Evolutionary conservation across 2,329 filamentous ascomycete species (phyloP).

Genomic region (Fusarium mundagurra): DNA sequence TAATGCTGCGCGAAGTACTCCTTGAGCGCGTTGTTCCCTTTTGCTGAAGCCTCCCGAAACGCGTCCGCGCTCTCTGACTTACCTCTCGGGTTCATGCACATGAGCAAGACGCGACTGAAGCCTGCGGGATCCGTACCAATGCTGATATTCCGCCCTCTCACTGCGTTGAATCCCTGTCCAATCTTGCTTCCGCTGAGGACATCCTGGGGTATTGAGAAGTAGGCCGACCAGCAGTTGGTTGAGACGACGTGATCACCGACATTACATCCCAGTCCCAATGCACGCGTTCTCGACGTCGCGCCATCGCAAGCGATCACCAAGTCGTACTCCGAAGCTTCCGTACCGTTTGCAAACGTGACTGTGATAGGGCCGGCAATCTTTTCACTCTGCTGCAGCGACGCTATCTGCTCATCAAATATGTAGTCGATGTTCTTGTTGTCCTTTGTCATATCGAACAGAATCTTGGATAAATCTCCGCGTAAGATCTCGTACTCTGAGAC

Average conservation of each 20-base stretch:
- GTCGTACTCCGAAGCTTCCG: slow-evolving; percentile 6
- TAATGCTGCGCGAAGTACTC: slow-evolving; percentile 52
- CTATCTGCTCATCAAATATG: slow-evolving; percentile 14
- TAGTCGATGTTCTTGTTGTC: slow-evolving; percentile 12
- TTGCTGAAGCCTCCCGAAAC: slow-evolving; percentile 53
- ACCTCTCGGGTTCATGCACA: slow-evolving; percentile 48
- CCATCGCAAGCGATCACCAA: slow-evolving; percentile 15
- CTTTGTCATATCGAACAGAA: slow-evolving; percentile 6
- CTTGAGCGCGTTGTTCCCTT: slow-evolving; percentile 45
- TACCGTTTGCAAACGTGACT: slow-evolving; percentile 8
- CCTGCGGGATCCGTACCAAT: slow-evolving; percentile 48
- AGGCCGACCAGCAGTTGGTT: slow-evolving; percentile 53
- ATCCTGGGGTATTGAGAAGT: slow-evolving; percentile 52
- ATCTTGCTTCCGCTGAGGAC: slow-evolving; percentile 51
- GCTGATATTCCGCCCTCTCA: slow-evolving; percentile 51
- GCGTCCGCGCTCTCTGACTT: slow-evolving; percentile 39
- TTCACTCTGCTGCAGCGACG: slow-evolving; percentile 6
- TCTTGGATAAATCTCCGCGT: slow-evolving; percentile 8
- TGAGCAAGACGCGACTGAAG: slow-evolving; percentile 46
- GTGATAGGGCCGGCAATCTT: neutral
- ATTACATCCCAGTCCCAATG: neutral
- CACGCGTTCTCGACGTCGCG: slow-evolving; percentile 9
- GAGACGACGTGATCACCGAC: neutral
- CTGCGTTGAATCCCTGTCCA: slow-evolving; percentile 49
- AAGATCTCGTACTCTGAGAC: slow-evolving; percentile 19